phyloP scores from a whole-genome alignment of 1,284 basidiomycete species.

The Takashimella tepidaria region DNA sequence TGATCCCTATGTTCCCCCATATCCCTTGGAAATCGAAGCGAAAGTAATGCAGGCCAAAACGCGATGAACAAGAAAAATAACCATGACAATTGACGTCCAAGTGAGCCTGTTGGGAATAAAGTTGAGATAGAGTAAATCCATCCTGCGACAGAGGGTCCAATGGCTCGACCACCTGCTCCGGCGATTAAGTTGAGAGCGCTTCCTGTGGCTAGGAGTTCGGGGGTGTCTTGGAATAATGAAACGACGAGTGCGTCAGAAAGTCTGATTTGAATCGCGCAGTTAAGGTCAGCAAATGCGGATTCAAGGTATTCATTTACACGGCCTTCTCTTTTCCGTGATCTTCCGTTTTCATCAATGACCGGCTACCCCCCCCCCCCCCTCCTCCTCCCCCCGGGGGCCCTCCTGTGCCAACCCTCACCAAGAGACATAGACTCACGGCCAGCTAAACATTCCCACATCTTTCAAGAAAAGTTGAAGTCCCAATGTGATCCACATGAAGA shows the following conservation, averaged over 20 bases:
- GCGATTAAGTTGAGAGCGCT: constrained; percentile 20
- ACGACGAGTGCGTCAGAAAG: no score
- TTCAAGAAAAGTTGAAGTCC: constrained; percentile 3
- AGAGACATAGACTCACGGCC: constrained; percentile 18
- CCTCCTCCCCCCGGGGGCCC: no score
- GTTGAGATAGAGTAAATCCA: not conserved
- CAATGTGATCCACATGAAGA: not conserved
- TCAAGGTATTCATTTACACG: no score
- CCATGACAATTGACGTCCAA: not conserved
- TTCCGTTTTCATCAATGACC: no score
- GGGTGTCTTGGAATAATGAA: constrained; percentile 20
- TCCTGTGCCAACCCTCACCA: no score
- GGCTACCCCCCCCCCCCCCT: no score
- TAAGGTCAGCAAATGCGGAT: no score
- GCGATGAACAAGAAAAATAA: not conserved
- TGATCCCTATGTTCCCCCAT: not conserved
- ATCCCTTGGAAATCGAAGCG: not conserved
- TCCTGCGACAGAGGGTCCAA: not conserved
- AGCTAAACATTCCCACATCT: constrained; percentile 15
- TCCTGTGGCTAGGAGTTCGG: constrained; percentile 23
- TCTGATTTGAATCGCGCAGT: no score
- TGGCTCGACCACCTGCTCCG: constrained; percentile 11
- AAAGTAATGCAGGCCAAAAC: not conserved
- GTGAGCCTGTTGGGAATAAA: not conserved
- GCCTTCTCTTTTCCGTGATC: no score